phyloP scores from a whole-genome alignment of 176 grass and related monocot genomes.

The Tillandsia leiboldiana region DNA sequence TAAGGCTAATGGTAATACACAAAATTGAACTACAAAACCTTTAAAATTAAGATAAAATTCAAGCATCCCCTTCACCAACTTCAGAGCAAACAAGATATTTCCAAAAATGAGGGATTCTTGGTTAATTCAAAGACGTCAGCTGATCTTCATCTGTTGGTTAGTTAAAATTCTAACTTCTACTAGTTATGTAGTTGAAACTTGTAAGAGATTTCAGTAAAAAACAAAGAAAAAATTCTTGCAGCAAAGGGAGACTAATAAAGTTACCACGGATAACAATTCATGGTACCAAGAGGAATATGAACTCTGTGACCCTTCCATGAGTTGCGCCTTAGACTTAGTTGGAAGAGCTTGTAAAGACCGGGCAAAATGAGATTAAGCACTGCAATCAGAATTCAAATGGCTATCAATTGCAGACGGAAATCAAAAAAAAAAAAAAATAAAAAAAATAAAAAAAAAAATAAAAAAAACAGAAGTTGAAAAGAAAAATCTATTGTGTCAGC shows the following conservation, averaged over 20 bases:
- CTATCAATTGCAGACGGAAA: not conserved
- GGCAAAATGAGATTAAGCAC: conserved; percentile 10
- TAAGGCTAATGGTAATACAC: no score
- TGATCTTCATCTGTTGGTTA: no score
- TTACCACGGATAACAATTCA: not conserved
- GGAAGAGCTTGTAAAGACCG: not conserved
- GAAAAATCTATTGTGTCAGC: not conserved
- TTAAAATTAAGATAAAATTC: no score
- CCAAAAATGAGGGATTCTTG: no score
- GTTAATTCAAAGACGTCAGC: no score
- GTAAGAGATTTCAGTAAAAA: no score
- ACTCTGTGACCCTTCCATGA: conserved; percentile 9
- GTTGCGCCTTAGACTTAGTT: conserved; percentile 11
- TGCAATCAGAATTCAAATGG: conserved; percentile 27
- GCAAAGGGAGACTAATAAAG: not conserved
- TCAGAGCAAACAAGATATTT: no score
- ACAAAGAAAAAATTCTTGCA: not conserved
- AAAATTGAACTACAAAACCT: no score
- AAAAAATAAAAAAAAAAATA: not conserved
- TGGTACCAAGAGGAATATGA: not conserved
- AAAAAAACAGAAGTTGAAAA: not conserved
- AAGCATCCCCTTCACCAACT: no score
- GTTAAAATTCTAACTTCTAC: no score
- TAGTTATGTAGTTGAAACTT: no score
- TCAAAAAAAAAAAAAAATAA: not conserved